A percentile compares a stretch with the other conserved stretches of the same genome.
Evolutionary conservation across 2,329 filamentous ascomycete genomes (phyloP).

Genomic region (Apiospora kogelbergensis): DNA sequence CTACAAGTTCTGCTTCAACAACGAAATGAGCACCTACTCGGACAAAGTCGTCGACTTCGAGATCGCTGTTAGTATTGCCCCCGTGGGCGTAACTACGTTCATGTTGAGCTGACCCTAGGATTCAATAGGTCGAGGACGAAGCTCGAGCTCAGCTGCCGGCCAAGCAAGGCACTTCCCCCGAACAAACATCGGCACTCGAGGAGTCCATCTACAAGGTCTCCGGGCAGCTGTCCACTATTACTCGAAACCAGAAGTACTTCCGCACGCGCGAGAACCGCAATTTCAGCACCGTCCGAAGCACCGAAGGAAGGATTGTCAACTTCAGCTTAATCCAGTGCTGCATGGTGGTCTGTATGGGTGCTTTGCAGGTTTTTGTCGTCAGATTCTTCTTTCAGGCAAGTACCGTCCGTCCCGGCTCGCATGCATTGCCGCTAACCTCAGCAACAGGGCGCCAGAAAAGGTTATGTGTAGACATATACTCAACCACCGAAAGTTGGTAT

Average conservation of each 20-base stretch:
- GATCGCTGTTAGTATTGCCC: conserved; percentile 68
- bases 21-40: conserved; percentile 95
- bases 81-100: conserved; percentile 16
- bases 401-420: not conserved
- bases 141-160: conserved; percentile 76
- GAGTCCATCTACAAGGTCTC: conserved; percentile 96
- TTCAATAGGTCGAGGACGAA: conserved; percentile 84
- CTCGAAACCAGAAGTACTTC: conserved; percentile 98
- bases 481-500: conserved; percentile 15
- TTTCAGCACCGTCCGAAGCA: conserved; percentile 96
- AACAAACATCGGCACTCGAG: conserved; percentile 86
- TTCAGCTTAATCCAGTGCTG: conserved; percentile 91
- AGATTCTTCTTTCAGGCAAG: conserved; percentile 95
- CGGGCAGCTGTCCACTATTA: conserved; percentile 88
- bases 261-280: conserved; percentile 97
- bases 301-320: conserved; percentile 93
- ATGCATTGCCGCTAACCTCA: not conserved
- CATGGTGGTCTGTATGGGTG: conserved; percentile 94
- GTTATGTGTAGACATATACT: conserved; percentile 57
- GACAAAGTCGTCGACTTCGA: conserved; percentile 99
- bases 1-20: conserved; percentile 97
- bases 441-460: conserved; percentile 63
- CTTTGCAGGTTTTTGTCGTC: conserved; percentile 94
- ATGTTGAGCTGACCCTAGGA: conserved; percentile 24
- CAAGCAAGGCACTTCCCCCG: conserved; percentile 83